Conservation (phyloP, 306 rosid species). For the Cotoneaster glaucophyllus region DNA sequence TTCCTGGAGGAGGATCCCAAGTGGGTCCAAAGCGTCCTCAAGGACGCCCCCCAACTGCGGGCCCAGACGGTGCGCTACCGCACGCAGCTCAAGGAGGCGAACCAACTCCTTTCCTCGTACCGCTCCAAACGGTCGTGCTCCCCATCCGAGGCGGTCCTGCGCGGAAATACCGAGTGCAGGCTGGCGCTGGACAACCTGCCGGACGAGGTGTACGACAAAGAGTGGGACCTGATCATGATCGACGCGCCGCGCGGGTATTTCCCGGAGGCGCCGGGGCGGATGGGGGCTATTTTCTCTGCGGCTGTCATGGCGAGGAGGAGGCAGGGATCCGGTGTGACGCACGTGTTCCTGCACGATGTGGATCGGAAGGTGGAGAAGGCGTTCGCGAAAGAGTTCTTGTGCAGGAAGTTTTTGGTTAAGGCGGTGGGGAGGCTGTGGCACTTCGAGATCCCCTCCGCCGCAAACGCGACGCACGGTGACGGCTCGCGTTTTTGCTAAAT, state of each 20-base stretch:
- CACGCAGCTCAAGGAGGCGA: slow-evolving; percentile 61
- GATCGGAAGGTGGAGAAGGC: slow-evolving; percentile 79
- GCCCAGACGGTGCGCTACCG: slow-evolving; percentile 63
- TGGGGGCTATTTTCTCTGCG: slow-evolving; percentile 87
- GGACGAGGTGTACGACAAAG: slow-evolving; percentile 56
- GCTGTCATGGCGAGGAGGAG: slow-evolving; percentile 79
- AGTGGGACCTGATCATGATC: slow-evolving; percentile 91
- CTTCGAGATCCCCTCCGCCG: slow-evolving; percentile 53
- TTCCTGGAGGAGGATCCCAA: slow-evolving; percentile 89
- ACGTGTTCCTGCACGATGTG: slow-evolving; percentile 82
- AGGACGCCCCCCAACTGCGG: slow-evolving; percentile 47
- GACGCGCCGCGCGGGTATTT: slow-evolving; percentile 84
- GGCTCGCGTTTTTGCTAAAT: slow-evolving; percentile 28
- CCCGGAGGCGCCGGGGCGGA: slow-evolving; percentile 81
- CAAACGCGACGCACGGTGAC: slow-evolving; percentile 3
- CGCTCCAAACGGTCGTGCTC: slow-evolving; percentile 35
- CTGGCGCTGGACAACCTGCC: slow-evolving; percentile 73
- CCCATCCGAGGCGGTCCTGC: slow-evolving; percentile 38
- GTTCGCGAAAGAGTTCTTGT: slow-evolving; percentile 71
- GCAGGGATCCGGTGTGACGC: slow-evolving; percentile 65
- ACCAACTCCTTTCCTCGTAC: slow-evolving; percentile 34
- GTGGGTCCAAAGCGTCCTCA: slow-evolving; percentile 73
- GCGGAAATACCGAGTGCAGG: slow-evolving; percentile 46
- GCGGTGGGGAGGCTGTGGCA: slow-evolving; percentile 81
- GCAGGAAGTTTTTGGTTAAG: slow-evolving; percentile 44